Evolutionary conservation across 2,329 filamentous ascomycete genomes (phyloP).

Genomic region (Nannizziopsis barbatae): DNA sequence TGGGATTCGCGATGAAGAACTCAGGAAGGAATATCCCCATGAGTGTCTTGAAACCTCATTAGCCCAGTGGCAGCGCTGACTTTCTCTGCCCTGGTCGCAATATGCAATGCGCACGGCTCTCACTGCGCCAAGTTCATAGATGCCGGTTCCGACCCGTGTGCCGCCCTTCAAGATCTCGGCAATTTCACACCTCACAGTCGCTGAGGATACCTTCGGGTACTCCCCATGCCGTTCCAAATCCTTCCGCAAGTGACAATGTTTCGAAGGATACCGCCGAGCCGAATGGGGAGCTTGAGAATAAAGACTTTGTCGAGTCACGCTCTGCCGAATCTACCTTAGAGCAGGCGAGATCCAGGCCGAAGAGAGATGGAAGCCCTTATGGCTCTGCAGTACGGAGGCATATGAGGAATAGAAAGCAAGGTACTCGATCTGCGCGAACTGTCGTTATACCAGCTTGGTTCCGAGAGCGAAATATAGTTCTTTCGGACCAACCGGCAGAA

Average conservation of each 20-base stretch:
- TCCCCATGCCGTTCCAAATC: not conserved
- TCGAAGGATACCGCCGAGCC: not conserved
- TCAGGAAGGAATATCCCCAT: not conserved
- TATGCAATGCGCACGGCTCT: conserved; percentile 31
- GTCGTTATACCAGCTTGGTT: conserved; percentile 31
- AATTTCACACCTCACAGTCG: conserved; percentile 6
- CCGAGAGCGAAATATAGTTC: conserved; percentile 26
- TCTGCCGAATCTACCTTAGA: not conserved
- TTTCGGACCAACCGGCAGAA: conserved; percentile 16
- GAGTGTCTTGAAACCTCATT: not conserved
- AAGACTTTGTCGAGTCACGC: not conserved
- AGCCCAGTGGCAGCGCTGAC: conserved; percentile 13
- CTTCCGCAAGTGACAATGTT: not conserved
- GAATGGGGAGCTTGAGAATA: not conserved
- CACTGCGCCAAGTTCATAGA: conserved; percentile 18
- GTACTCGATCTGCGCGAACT: conserved; percentile 17
- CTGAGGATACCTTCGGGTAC: not conserved
- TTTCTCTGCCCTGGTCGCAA: conserved; percentile 17
- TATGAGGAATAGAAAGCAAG: conserved; percentile 26
- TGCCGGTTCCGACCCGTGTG: not conserved
- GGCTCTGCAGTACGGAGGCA: conserved; percentile 31
- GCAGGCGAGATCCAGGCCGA: conserved; percentile 12
- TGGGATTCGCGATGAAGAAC: not conserved
- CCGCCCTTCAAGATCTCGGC: conserved; percentile 15
- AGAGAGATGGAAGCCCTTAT: conserved; percentile 26